Percentiles rank a stretch among this genome's conserved stretches.
These are phyloP conservation scores for Saccharomycopsis oosterbeekiorum DNA, from an alignment of 805 yeast species.

Conservation along the genomic window DNA sequence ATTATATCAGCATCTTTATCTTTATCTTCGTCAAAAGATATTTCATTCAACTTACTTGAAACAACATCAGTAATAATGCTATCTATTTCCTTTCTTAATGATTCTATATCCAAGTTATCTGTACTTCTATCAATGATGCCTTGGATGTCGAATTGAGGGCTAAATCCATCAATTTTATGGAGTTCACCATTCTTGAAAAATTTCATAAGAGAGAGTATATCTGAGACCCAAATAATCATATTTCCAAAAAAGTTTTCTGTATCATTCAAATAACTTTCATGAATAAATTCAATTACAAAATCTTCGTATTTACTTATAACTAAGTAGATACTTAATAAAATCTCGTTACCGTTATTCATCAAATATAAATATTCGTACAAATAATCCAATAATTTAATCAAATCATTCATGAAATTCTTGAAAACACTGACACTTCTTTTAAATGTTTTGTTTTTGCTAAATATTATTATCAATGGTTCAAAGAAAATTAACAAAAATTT, in stretches of 20 bases:
- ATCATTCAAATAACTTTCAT: slow-evolving; percentile 75
- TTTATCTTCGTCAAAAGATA: background rate
- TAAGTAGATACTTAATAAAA: slow-evolving; percentile 56
- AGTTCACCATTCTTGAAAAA: slow-evolving; percentile 35
- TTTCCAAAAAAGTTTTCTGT: slow-evolving; percentile 59
- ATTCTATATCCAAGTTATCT: slow-evolving; percentile 23
- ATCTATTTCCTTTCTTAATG: slow-evolving; percentile 31
- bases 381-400: slow-evolving; percentile 46
- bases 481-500: slow-evolving; percentile 64
- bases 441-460: slow-evolving; percentile 58
- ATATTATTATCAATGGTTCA: slow-evolving; percentile 53
- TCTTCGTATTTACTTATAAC: slow-evolving; percentile 66
- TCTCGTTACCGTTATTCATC: slow-evolving; percentile 41
- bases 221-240: slow-evolving; percentile 64
- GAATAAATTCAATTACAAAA: slow-evolving; percentile 64
- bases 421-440: slow-evolving; percentile 56
- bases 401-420: slow-evolving; percentile 56
- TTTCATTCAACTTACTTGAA: background rate
- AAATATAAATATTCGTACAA: slow-evolving; percentile 40
- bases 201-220: slow-evolving; percentile 52
- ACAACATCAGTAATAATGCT: slow-evolving; percentile 28
- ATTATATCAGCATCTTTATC: slow-evolving; percentile 1
- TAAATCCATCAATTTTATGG: background rate
- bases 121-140: slow-evolving; percentile 4
- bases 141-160: slow-evolving; percentile 7